Evolutionary conservation across 768 basidiomycete genomes (phyloP).

Genomic region (Termitomyces titanicus): DNA sequence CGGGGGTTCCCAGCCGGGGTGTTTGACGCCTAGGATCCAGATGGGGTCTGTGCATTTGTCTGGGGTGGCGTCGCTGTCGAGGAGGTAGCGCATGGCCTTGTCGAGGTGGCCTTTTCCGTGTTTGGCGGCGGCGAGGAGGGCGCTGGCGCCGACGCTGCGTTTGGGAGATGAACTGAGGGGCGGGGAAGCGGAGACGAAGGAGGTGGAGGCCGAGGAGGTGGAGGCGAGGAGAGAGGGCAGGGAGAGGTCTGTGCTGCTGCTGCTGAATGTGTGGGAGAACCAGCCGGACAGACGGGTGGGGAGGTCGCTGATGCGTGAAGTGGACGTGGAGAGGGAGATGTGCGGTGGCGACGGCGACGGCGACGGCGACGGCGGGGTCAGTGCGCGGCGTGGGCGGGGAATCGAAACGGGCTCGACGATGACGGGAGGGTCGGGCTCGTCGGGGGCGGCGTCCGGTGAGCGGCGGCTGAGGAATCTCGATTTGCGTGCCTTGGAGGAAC

Average conservation of each 20-base stretch:
- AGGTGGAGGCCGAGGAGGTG: constrained; percentile 13
- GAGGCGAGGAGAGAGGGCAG: constrained; percentile 56
- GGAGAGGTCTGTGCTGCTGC: constrained; percentile 69
- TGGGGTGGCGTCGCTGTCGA: constrained; percentile 84
- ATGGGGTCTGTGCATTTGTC: constrained; percentile 82
- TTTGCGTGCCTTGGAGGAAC: constrained; percentile 26
- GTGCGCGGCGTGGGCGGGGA: constrained; percentile 42
- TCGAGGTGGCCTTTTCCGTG: constrained; percentile 75
- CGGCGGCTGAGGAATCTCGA: constrained; percentile 28
- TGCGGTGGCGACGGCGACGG: constrained; percentile 10
- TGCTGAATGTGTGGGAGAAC: constrained; percentile 75
- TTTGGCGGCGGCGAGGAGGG: constrained; percentile 62
- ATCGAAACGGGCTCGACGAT: constrained; percentile 61
- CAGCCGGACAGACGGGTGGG: constrained; percentile 76
- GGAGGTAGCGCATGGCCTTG: constrained; percentile 84
- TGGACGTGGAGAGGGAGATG: constrained; percentile 30
- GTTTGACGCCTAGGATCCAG: constrained; percentile 69
- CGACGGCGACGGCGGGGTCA: constrained; percentile 36
- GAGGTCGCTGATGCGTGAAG: constrained; percentile 57
- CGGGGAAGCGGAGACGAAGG: no score
- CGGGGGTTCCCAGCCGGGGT: constrained; percentile 43
- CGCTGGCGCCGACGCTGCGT: constrained; percentile 30
- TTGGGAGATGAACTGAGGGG: constrained; percentile 19
- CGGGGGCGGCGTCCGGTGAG: constrained; percentile 6
- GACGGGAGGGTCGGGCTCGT: constrained; percentile 43